These are phyloP conservation scores for Colletotrichum scovillei DNA, from an alignment of 2,329 filamentous ascomycete species.

Conservation along the genomic window DNA sequence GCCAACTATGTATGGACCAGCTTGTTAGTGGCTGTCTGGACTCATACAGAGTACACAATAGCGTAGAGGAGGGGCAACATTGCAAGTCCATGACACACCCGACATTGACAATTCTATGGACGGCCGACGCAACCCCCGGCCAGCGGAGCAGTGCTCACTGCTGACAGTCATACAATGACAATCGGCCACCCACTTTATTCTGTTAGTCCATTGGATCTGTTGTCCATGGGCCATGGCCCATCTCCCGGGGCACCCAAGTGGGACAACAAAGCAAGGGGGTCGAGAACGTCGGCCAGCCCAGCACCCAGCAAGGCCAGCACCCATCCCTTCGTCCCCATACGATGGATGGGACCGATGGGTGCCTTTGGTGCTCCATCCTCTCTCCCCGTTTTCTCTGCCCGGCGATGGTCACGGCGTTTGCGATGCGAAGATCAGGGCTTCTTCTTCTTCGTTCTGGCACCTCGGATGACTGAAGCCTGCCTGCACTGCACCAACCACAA, in stretches of 20 bases:
- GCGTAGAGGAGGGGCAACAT: background rate
- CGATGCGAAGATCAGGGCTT: background rate
- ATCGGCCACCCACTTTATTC: conserved; percentile 8
- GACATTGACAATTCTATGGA: background rate
- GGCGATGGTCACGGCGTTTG: background rate
- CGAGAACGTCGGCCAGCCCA: conserved; percentile 12
- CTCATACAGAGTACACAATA: background rate
- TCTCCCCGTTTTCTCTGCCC: background rate
- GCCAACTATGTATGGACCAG: background rate
- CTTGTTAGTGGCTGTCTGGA: background rate
- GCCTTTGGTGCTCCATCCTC: background rate
- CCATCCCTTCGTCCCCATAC: background rate
- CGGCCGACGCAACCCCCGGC: background rate
- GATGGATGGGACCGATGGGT: background rate
- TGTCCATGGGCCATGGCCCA: conserved; percentile 13
- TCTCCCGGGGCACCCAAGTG: conserved; percentile 22
- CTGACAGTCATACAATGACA: conserved; percentile 28
- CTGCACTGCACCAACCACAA: background rate
- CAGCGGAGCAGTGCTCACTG: conserved; percentile 17
- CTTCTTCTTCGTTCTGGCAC: background rate
- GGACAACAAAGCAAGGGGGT: conserved; percentile 30
- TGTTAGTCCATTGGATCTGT: background rate
- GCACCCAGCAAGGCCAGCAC: background rate
- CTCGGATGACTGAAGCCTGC: background rate
- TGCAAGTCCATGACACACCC: background rate